Conservation (phyloP, 371 early-diverging fungal genomes). For the Mortierella sp. region DNA sequence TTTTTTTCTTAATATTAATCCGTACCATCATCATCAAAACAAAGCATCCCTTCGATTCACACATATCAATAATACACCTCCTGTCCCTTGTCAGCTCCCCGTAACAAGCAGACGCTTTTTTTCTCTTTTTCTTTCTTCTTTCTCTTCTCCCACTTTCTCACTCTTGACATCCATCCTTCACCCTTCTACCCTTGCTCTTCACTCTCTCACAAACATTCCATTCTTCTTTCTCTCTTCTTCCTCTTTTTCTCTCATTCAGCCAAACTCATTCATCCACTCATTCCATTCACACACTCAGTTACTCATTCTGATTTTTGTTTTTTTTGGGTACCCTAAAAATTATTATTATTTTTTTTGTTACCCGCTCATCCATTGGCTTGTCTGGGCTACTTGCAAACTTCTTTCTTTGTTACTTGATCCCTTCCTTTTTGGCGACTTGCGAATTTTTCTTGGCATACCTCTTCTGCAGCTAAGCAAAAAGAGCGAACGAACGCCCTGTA, state of each 20-base stretch:
- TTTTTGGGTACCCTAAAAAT: slow-evolving; percentile 3
- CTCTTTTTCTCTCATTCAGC: background rate
- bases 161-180: background rate
- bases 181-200: background rate
- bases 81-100: no score
- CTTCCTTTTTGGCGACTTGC: background rate
- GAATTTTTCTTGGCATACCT: no score
- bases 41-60: no score
- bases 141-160: background rate
- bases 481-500: no score
- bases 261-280: background rate
- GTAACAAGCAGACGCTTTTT: no score
- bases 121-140: background rate
- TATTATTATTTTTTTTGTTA: background rate
- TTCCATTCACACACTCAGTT: background rate
- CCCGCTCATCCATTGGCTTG: no score
- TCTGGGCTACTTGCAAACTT: background rate
- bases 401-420: background rate
- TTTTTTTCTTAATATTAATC: no score
- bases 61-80: background rate
- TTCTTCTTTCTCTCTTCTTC: background rate
- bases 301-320: background rate
- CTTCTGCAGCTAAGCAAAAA: no score
- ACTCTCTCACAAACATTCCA: background rate
- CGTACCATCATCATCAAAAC: no score